These are phyloP conservation scores for Dothidotthia symphoricarpi DNA, from an alignment of 2,329 filamentous ascomycete genomes.

Conservation along the genomic window DNA sequence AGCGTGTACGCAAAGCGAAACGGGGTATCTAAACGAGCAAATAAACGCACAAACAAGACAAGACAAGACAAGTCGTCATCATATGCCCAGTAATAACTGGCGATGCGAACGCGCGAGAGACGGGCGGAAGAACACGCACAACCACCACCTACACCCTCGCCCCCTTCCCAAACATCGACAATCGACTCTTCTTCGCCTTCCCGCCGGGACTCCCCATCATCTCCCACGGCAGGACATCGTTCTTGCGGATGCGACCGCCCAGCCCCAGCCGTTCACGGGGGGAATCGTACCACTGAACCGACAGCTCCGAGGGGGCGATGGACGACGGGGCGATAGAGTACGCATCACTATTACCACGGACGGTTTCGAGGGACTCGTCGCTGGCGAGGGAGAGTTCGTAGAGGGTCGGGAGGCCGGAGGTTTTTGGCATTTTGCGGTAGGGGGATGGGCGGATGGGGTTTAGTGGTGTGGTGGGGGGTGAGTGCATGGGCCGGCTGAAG, in stretches of 20 bases:
- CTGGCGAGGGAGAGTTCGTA: conserved; percentile 34
- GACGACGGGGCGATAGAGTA: conserved; percentile 31
- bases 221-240: conserved; percentile 37
- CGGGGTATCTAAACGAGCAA: no score
- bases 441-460: conserved; percentile 8
- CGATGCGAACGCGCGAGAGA: no score
- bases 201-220: conserved; percentile 5
- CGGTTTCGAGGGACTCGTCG: conserved; percentile 17
- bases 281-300: conserved; percentile 37
- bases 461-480: conserved; percentile 11
- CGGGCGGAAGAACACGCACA: no score
- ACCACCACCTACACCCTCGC: no score
- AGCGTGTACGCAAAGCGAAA: no score
- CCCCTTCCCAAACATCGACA: conserved; percentile 29
- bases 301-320: conserved; percentile 37
- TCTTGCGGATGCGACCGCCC: conserved; percentile 36
- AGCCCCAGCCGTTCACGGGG: conserved; percentile 40
- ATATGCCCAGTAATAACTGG: no score
- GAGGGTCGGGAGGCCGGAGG: conserved; percentile 30
- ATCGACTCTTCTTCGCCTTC: conserved; percentile 28
- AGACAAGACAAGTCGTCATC: no score
- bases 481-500: conserved; percentile 23
- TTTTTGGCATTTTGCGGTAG: conserved; percentile 14
- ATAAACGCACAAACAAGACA: no score
- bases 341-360: conserved; percentile 16